These are phyloP conservation scores for Pseudoscleropodium purum DNA, from an alignment of 225 moss, liverwort and hornwort species.

Conservation along the genomic window DNA sequence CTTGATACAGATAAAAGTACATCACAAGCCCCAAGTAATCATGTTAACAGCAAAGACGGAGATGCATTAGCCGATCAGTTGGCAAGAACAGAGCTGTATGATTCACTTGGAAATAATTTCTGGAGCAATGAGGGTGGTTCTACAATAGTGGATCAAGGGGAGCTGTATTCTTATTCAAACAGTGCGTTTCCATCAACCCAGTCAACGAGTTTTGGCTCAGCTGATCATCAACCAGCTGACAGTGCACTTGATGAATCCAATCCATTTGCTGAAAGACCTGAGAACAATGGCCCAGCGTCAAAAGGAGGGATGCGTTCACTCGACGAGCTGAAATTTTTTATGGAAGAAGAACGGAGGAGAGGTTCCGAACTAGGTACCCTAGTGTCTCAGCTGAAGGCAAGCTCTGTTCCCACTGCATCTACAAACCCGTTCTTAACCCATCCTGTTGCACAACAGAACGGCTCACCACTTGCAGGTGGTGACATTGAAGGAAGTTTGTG, in stretches of 20 bases:
- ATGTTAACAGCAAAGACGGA: constrained; percentile 4
- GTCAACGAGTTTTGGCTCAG: constrained; percentile 24
- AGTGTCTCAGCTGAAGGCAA: constrained; percentile 79
- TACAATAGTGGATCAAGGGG: constrained; percentile 12
- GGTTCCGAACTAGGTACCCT: constrained; percentile 70
- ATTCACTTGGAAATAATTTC: constrained; percentile 40
- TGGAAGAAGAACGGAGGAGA: constrained; percentile 67
- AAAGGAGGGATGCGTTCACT: constrained; percentile 55
- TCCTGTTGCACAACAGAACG: constrained; percentile 18
- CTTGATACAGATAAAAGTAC: constrained; percentile 5
- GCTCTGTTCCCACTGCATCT: constrained; percentile 19
- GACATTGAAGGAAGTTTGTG: constrained; percentile 22
- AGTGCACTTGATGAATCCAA: constrained; percentile 29
- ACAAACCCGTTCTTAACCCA: constrained; percentile 36
- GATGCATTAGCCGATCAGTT: constrained; percentile 25
- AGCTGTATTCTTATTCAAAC: constrained; percentile 19
- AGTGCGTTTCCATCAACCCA: constrained; percentile 18
- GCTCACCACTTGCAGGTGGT: constrained; percentile 9
- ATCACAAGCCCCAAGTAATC: constrained; percentile 7
- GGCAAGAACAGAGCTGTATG: constrained; percentile 31
- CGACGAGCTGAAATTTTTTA: constrained; percentile 63
- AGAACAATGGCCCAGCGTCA: constrained; percentile 25
- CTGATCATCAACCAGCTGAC: constrained; percentile 17
- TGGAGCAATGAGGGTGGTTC: constrained; percentile 45
- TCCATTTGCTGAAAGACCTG: constrained; percentile 29